Evolutionary conservation across 2,329 filamentous ascomycete genomes (phyloP), one percentile per base, ranked within the genome.

Genomic region (Cadophora gregata): DNA sequence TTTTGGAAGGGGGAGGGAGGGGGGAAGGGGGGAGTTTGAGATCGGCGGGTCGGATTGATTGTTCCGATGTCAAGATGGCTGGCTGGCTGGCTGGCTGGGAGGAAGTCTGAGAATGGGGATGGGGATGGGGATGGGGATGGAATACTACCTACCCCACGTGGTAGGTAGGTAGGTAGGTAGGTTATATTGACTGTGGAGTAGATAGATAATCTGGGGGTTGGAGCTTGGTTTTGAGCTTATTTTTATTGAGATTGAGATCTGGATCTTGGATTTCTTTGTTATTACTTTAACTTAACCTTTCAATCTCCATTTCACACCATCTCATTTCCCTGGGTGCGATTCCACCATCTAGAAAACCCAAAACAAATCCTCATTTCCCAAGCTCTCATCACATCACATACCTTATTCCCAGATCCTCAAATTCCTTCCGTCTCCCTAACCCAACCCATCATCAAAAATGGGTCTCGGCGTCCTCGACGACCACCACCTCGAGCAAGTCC

Each of bases 391-490:
- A n/a, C n/a, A n/a, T n/a, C n/a, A n/a, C 14, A 2, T 42, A 12
- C 14, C 14, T 19, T 16, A 12, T 16, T 42, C 6, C 14, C 38
- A 42, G 3, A 5, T 19, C 14, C 38, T 47, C 42, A 45, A 45
- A 4, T 21, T 21, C 42, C 21, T 9, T 21, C 19, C 42, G 5
- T n/a, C 42, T 21, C 42, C 10, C 42, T 10, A 36, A 6, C 31
- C 42, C 1, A 5, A 21, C 4, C 38, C 6, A 51, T 16, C 16
- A 33, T 47, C 4, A 36, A 66, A 47, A 50, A 72, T 72, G 71
- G 71, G 68, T 51, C 70, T 69, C 68, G 72, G 70, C 29, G 68
- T 72, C n/a, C 55, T 73, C 50, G 69, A 72, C 38, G 72, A 73
- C 56, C 64, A 48, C 24, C 67, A 67, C 19, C 68, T 73, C n/a